Percentiles rank a stretch among this genome's conserved stretches.
phyloP scores from a whole-genome alignment of 768 basidiomycete genomes.

The Psilocybe tampanensis region DNA sequence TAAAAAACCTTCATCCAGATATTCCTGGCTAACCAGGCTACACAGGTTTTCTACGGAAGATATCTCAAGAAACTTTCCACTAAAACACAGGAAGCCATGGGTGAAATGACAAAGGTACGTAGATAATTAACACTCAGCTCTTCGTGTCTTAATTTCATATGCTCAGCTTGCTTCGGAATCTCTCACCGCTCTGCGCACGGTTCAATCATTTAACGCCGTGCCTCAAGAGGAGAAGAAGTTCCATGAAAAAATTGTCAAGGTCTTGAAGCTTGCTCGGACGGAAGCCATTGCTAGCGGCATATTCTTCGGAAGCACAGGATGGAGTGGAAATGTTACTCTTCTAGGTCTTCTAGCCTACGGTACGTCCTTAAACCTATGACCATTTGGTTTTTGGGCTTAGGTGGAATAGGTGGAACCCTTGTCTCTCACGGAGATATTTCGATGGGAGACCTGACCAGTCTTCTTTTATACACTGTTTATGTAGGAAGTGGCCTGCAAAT shows the following conservation, averaged over 20 bases:
- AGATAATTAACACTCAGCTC: conserved; percentile 23
- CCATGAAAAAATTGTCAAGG: conserved; percentile 58
- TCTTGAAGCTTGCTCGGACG: conserved; percentile 77
- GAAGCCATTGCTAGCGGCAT: conserved; percentile 91
- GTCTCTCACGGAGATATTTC: conserved; percentile 88
- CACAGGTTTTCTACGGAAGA: conserved; percentile 90
- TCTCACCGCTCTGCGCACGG: conserved; percentile 82
- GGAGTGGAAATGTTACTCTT: conserved; percentile 93
- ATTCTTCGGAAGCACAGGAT: conserved; percentile 90
- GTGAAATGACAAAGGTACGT: conserved; percentile 85
- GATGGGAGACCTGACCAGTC: conserved; percentile 88
- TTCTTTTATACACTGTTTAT: conserved; percentile 90
- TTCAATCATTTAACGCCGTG: conserved; percentile 89
- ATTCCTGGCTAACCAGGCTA: not conserved
- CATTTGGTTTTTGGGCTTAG: not conserved
- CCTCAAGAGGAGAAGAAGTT: conserved; percentile 80
- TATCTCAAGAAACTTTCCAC: conserved; percentile 92
- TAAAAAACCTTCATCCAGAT: not conserved
- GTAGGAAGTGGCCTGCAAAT: conserved; percentile 81
- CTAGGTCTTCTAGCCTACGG: conserved; percentile 91
- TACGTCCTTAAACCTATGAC: conserved; percentile 29
- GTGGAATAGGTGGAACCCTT: conserved; percentile 75
- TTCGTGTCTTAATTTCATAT: not conserved
- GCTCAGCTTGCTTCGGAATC: conserved; percentile 81
- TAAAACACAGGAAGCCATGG: conserved; percentile 91